Base-by-base conservation (phyloP, 2,329 filamentous ascomycete genomes). In the Hypomyces rosellus region DNA sequence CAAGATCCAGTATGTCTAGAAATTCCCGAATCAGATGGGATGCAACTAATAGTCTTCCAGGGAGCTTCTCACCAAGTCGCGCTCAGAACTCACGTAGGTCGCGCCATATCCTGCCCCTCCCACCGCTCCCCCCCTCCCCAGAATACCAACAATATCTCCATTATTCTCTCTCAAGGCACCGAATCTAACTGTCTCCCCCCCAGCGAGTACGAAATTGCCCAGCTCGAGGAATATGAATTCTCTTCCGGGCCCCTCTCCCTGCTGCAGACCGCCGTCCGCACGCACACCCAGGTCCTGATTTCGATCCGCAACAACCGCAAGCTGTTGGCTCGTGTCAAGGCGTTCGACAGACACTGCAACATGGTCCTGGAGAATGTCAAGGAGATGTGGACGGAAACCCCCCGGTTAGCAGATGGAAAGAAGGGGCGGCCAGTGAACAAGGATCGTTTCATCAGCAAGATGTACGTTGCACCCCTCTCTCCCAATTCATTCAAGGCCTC, bases 311-410 rank as follows among this genome's bases (percentile, higher is more conserved):
- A 96, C 81, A 97, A 97, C 77, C 88, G 92, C 72, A 99, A 99
- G 78, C 80, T 99, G 44, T 85, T 99, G 49, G 93, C 92, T 46
- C 87, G 93, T 57, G 92, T 99, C 65, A 99, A 99, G 78, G 93
- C 93, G 6, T 99, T 99, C 69, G 93, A 99, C 73, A 81, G 93
- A 54, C 93, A 99, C 73, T 97, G 91, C 81, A 99, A 99, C 74
- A 97, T 99, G 93, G 88, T 96, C 3, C 77, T 96, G 44, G 90
- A 96, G 76, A 96, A 96, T 61, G 90, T 95, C 41, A 73, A 73
- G 78, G 93, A 99, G 75, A 97, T 99, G 92, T 99, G 93, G 93
- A 96, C 91, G 9, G 93, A 99, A 74, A 93, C 88, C 50, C 90
- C 92, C 45, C 77, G 84, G 54, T 78, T 88, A 64, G 84, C 87